These are phyloP conservation scores for Ceratobasidium sp. DNA, from an alignment of 1,284 basidiomycete species.

Conservation along the genomic window DNA sequence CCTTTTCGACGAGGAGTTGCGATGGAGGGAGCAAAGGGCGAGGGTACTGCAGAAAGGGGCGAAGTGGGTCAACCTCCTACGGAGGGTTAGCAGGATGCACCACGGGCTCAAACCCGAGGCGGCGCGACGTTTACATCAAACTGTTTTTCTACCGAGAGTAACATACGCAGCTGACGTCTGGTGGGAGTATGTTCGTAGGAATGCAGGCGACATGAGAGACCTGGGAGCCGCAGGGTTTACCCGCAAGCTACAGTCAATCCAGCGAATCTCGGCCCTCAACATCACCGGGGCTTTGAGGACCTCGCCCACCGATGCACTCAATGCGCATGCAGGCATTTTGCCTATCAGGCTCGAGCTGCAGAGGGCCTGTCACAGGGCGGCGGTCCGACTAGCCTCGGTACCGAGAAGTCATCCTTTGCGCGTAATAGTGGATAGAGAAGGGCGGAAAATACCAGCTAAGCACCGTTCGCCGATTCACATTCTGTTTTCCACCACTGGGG, in stretches of 20 bases:
- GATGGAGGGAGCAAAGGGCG: constrained; percentile 40
- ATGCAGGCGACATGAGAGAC: background rate
- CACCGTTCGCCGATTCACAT: constrained; percentile 11
- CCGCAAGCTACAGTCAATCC: constrained; percentile 5
- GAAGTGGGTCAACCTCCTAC: constrained; percentile 4
- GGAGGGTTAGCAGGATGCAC: background rate
- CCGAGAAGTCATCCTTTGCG: constrained; percentile 15
- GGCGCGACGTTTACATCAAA: constrained; percentile 1
- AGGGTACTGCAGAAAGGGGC: constrained; percentile 2
- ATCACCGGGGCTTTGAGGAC: constrained; percentile 25
- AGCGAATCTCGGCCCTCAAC: constrained; percentile 15
- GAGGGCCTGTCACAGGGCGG: constrained; percentile 6
- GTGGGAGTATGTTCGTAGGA: constrained; percentile 18
- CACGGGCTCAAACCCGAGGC: constrained; percentile 14
- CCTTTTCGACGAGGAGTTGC: constrained; percentile 42
- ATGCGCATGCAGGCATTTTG: constrained; percentile 24
- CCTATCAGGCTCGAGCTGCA: constrained; percentile 15
- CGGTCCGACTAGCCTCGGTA: background rate
- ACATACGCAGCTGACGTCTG: constrained; percentile 35
- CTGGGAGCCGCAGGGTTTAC: constrained; percentile 14
- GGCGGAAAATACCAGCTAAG: background rate
- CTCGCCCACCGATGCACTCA: constrained; percentile 15
- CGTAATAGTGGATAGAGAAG: background rate
- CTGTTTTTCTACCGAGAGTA: constrained; percentile 10
- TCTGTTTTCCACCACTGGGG: background rate